Base-by-base conservation (phyloP, 2,329 filamentous ascomycete genomes). In the Xylaria arbuscula region DNA sequence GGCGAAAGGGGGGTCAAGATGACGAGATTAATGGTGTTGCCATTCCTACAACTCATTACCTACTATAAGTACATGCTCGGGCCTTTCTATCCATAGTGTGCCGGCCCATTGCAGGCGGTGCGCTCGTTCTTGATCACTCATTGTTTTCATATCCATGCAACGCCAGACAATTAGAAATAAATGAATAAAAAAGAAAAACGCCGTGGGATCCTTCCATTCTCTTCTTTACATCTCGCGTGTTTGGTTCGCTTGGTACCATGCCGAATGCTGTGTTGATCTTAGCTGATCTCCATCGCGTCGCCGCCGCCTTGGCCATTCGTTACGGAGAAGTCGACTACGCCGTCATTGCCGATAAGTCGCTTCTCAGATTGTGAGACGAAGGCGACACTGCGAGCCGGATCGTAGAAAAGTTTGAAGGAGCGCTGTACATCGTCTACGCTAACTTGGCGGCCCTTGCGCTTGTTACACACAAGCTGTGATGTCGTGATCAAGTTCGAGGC, bases 401-500 rank as follows among this genome's bases (percentile, higher is more conserved):
- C 96, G 82, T 95, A 97, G 83, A 99, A 99, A 57, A 99, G 88
- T 77, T 91, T 87, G 85, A 95, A 99, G 82, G 93, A 97, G 74
- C 95, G 89, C 84, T 97, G 92, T 13, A 99, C 94, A 77, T 99
- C 96, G 64, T 93, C 89, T 66, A 97, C 87, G 66, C 87, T 89
- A 56, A 99, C 93, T 76, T 95, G 91, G 80, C 93, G 93, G 17
- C 92, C 91, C 77, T 90, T 92, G 72, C 94, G 89, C 87, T 98
- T 98, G 76, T 92, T 90, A 70, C 89, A 90, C 58, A 98, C 87
- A 53, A 99, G 87, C 80, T 97, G 92, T 5, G 93, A 96, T 1
- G 96, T 98, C 24, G 93, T 97, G 81, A 99, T 98, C 64, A 99
- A 90, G 79, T 99, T 98, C 83, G 93, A 97, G n/a, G 94, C 95